Evolutionary conservation across 2,329 filamentous ascomycete species (phyloP), one percentile per base, ranked within the genome.

Genomic region (Chalaropsis ovoidea): DNA sequence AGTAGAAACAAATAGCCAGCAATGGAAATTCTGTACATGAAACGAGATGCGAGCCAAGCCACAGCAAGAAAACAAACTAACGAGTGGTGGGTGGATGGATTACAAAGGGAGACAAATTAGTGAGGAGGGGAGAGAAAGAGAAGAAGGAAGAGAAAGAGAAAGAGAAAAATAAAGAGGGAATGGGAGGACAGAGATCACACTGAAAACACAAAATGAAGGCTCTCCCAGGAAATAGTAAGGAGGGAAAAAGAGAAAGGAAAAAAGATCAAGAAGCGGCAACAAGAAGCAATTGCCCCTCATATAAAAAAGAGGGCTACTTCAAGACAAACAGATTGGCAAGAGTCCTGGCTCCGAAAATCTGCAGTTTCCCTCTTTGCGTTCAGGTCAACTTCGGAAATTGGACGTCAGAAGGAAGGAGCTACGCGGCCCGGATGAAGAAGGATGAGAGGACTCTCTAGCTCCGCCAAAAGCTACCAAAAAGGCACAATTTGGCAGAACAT

Each of bases 11-110:
- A 47, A 47, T 27, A 5, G 22, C 27, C 43, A 58, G 49, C 47
- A 64, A 56, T 58, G 35, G 52, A 43, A 35, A 58, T 41, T 64
- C 52, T 60, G 52, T 64, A 39, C 31, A 64, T 64, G 52, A 64
- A 64, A 64, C 63, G 35, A 47, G 35, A 61, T 61, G 19, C 41
- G 52, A 65, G 19, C 58, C 31, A 45, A 54, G 56, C 17, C 43
- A 19, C 24, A 35, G 39, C 22, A 31, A 10, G 15, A 58, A 42
- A 24, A 64, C 27, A 41, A 27, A 11, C 22, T 7, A 52, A 52
- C 11, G 47, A 52, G 24, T 52, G 22, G 47, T 52, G 47, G 47
- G 47, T 15, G 47, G 45, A 35, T 35, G 31, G 35, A 52, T 52
- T 24, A 42, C 11, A 42, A 47, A 64, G 15, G 47, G 47, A 52